Conservation (phyloP, 78 protist genomes). For the Cyanophora paradoxa region DNA sequence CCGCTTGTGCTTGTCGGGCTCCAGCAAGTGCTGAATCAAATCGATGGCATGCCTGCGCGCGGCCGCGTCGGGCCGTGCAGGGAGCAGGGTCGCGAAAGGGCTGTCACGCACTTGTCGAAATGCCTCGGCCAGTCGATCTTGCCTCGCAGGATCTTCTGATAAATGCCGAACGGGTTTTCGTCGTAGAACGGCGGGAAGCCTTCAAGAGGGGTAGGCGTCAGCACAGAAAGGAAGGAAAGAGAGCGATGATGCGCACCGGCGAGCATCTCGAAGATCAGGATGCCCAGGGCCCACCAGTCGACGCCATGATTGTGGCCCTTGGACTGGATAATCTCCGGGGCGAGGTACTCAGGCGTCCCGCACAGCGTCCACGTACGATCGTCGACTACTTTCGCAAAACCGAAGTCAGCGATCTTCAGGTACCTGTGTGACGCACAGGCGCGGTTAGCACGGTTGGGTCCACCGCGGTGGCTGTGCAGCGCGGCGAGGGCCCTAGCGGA, state of each 20-base stretch:
- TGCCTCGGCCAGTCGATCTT: constrained; percentile 68
- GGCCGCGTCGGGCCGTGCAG: too few relatives aligned
- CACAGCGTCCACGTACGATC: background rate
- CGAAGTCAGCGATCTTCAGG: constrained; percentile 73
- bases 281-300: constrained; percentile 38
- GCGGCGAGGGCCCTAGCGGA: too few relatives aligned
- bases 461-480: too few relatives aligned
- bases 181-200: constrained; percentile 84
- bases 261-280: constrained; percentile 25
- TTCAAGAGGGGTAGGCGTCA: background rate
- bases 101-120: constrained; percentile 44
- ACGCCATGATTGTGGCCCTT: background rate
- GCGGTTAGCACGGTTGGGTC: too few relatives aligned
- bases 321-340: background rate
- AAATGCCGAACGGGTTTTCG: constrained; percentile 69
- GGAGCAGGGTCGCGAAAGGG: too few relatives aligned
- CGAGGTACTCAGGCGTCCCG: background rate
- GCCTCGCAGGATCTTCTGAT: constrained; percentile 86
- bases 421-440: too few relatives aligned
- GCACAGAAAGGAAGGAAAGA: background rate
- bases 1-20: constrained; percentile 73
- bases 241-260: too few relatives aligned
- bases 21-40: too few relatives aligned
- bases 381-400: constrained; percentile 65
- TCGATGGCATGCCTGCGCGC: too few relatives aligned